Evolutionary conservation across 2,329 filamentous ascomycete species (phyloP), one percentile per base, ranked within the genome.

Genomic region (Ophiostoma novo-ulmi): DNA sequence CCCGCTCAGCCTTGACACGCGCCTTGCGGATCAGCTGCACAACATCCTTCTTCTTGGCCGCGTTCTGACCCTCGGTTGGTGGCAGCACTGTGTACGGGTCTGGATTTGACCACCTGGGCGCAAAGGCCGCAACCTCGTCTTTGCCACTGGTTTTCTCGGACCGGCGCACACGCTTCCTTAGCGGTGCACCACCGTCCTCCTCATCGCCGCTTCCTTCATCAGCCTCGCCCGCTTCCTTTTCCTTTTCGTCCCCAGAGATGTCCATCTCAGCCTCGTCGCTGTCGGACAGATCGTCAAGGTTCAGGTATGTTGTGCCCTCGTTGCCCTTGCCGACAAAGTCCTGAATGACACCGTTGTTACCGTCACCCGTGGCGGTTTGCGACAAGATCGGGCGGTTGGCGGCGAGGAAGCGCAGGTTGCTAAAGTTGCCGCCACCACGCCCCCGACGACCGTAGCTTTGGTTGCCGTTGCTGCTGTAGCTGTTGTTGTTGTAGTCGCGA

Each of bases 1-100:
- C 64, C 36, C 83, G 80, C 11, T 80, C 77, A 6, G 81, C 79
- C 52, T 89, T 87, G 44, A 93, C 83, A 67, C 94, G 91, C 1
- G 94, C 92, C 77, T 97, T 97, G 75, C 94, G 89, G 75, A 98
- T 97, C 72, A 97, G 80, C 76, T 96, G 92, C 48, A 98, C 92
- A 55, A 97, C 90, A 74, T 97, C 93, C 75, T 88, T 89, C 79
- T 90, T 93, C 80, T 95, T 96, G 26, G 86, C 85, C 55, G 14
- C 64, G 22, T n/a, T 84, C 5, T 82, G 84, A 20, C 63, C 35
- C 74, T 94, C 91, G 0, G 89, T 87, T 7, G 93, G 93, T 10
- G 94, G 94, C 11, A 97, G 83, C 1, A 88, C 91, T 6, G 92
- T 97, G 79, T 98, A 97, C 0, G 94, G 93, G 78, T 98, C 94